These are phyloP conservation scores for Mallotus japonicus DNA, from an alignment of 441 rosid genomes.

Conservation along the genomic window DNA sequence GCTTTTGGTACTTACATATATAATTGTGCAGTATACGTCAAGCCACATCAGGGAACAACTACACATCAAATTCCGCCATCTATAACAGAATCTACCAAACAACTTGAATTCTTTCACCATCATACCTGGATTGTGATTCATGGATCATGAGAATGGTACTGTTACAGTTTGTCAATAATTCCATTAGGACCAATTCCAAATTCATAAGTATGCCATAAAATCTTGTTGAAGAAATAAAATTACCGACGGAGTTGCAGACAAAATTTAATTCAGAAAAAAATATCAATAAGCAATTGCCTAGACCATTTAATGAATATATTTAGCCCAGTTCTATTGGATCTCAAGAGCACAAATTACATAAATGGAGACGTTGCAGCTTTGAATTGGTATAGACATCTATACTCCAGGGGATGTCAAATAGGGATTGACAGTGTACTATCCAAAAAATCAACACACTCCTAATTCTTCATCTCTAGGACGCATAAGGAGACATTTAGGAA, in stretches of 20 bases:
- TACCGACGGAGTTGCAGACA: neutral
- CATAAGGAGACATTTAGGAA: neutral
- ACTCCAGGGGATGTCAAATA: neutral
- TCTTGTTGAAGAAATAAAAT: neutral
- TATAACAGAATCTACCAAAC: neutral
- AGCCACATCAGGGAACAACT: neutral
- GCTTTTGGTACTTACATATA: neutral
- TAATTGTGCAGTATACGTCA: neutral
- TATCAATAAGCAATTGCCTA: neutral
- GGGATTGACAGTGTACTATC: neutral
- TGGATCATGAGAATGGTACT: too few relatives aligned
- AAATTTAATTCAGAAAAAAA: neutral
- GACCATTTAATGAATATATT: neutral
- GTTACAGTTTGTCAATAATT: neutral
- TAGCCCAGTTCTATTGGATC: neutral
- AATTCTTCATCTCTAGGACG: neutral
- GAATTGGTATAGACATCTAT: neutral
- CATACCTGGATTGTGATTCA: neutral
- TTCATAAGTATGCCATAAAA: neutral
- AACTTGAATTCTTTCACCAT: neutral
- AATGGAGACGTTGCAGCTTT: neutral
- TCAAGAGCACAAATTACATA: neutral
- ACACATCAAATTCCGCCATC: neutral
- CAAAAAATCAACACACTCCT: neutral
- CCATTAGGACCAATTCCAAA: neutral